These are phyloP conservation scores for Fusarium poae DNA, from an alignment of 2,329 filamentous ascomycete genomes.

Conservation along the genomic window DNA sequence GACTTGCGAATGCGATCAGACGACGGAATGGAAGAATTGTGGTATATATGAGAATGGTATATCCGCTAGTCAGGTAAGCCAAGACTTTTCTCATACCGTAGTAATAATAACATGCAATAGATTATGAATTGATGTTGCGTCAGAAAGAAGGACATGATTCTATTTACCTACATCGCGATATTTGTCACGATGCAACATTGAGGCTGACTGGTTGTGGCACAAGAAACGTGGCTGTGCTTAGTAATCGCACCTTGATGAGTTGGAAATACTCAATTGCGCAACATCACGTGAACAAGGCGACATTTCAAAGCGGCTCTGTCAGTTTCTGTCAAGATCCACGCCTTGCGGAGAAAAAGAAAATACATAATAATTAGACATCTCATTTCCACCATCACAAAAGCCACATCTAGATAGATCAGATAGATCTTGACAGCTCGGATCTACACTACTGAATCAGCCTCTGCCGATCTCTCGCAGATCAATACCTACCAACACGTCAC, in stretches of 20 bases:
- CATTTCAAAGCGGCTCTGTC: constrained; percentile 43
- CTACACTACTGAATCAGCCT: background rate
- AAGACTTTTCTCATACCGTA: background rate
- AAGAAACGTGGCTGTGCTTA: constrained; percentile 10
- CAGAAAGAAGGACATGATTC: background rate
- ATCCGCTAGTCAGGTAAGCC: background rate
- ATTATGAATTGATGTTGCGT: background rate
- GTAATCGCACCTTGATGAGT: background rate
- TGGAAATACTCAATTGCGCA: constrained; percentile 38
- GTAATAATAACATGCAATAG: background rate
- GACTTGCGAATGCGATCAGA: constrained; percentile 6
- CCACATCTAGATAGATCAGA: background rate
- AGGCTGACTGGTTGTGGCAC: constrained; percentile 14
- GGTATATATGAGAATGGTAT: background rate
- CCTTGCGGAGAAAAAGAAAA: constrained; percentile 11
- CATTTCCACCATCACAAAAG: background rate
- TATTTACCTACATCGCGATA: background rate
- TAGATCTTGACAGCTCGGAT: background rate
- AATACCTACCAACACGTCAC: constrained; percentile 6
- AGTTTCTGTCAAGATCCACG: constrained; percentile 42
- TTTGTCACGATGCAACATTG: background rate
- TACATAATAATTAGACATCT: too few species aligned
- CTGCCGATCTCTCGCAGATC: constrained; percentile 19
- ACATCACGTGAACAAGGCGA: constrained; percentile 35
- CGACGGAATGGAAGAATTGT: background rate